Base-by-base conservation (phyloP, 257 asterid genomes). In the Coffea eugenioides region DNA sequence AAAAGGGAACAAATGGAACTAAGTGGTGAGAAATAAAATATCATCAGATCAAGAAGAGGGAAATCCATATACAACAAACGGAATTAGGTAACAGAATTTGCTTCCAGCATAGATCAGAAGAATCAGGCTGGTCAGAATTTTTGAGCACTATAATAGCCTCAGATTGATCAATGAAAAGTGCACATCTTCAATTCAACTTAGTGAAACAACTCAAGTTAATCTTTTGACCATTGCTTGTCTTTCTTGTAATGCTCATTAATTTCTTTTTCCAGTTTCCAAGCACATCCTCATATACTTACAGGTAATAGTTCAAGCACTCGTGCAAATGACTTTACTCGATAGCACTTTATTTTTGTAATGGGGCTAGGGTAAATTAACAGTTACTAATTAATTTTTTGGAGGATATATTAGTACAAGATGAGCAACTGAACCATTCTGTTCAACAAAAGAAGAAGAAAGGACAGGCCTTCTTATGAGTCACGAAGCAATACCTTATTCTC, bases 401-500 rank as follows among this genome's bases (percentile, higher is more conserved):
- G 27, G 41, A 57, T 56, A 8, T 36, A 39, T 39, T 23, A 31
- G 34, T 31, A 75, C 11, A 51, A 39, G 31, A 75, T 11, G 41
- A 39, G 31, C 41, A 45, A 76, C 18, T 76, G 25, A 6, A 51
- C 54, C 14, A n/a, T 74, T 31, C 54, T 13, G 8, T 15, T 15
- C 34, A 52, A 25, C 41, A 76, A 69, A 41, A 51, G 16, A 27
- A 74, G 4, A 14, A 31, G 51, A 54, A 11, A 68, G 16, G 56
- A 69, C 10, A 39, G 23, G 69, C 39, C 36, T 51, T 52, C 39
- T 12, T 39, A 36, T 46, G 76, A 3, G 41, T 45, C 20, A 62
- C 7, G 10, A 39, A 34, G 72, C 68, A 77, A 27, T 84, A 93
- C 99, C 97, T 95, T 95, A 78, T 95, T 93, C 84, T 92, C 97